Base-by-base conservation (phyloP, 108 stramenopile species). In the Nannochloropsis salina region DNA sequence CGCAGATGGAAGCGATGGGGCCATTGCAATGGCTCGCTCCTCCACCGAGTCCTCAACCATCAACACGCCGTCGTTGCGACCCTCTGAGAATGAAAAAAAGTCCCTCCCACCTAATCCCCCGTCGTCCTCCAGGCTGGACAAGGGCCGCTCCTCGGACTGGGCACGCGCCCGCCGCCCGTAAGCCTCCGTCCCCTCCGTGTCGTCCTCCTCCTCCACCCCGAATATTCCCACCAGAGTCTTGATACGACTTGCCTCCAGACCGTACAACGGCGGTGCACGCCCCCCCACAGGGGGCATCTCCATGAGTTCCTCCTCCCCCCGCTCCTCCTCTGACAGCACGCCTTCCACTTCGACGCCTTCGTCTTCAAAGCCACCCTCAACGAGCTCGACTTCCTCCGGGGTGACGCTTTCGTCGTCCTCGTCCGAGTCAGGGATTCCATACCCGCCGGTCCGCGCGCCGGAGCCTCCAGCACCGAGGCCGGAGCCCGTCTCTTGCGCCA, bases 361-460 rank as follows among this genome's bases (percentile, higher is more conserved):
- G 47, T 15, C 15, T 15, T 51, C 47, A 10, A 10, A 10, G 12
- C 47, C 47, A 12, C 1, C 47, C 47, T 51, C 47, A 10, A 10
- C 47, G 12, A 10, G 12, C 47, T 51, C 47, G 12, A 12, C 47
- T 15, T 51, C 47, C 15, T 51, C 47, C 47, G 10, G 1, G 12
- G 47, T 12, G 12, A 15, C 10, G 31, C 31, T 31, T 31, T 31
- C 1, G 1, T 31, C 31, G 31, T 31, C 31, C 31, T 31, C 31
- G 31, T 31, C 31, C 47, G 47, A 51, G 47, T 51, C 47, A 10
- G 12, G 45, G 22, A 81, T 82, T 42, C 51, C 82, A 42, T 83
- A 47, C 41, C 80, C 85, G 81, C 80, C 85, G 45, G 81, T 86
- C 45, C 85, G 44, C 44, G 45, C 85, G 45, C 80, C 85, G 41